These are phyloP conservation scores for Zymoseptoria ardabiliae DNA, from an alignment of 2,329 filamentous ascomycete species.

Conservation along the genomic window DNA sequence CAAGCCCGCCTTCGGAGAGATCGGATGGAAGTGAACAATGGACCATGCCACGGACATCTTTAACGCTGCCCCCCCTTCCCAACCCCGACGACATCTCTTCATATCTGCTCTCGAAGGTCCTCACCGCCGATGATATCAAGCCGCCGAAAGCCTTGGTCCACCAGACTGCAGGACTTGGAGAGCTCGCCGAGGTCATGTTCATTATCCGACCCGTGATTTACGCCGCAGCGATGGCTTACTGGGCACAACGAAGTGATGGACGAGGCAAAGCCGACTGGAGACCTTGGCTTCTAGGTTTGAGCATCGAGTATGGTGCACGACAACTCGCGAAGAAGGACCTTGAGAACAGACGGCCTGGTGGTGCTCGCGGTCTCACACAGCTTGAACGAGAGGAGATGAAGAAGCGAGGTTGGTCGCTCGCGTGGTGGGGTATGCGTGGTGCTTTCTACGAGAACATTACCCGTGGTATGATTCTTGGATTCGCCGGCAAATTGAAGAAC, in stretches of 20 bases:
- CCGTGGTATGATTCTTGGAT: constrained; percentile 56
- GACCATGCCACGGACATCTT: constrained; percentile 89
- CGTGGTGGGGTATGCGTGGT: constrained; percentile 96
- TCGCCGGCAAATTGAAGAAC: constrained; percentile 63
- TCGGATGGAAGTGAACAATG: constrained; percentile 48
- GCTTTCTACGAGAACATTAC: constrained; percentile 93
- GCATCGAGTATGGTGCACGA: constrained; percentile 80
- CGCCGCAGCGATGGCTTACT: constrained; percentile 70
- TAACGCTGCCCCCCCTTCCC: constrained; percentile 76
- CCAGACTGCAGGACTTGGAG: constrained; percentile 63
- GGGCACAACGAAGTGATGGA: constrained; percentile 47
- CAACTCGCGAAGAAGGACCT: constrained; percentile 68
- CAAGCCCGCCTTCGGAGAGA: constrained; percentile 37
- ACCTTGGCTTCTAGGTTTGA: constrained; percentile 82
- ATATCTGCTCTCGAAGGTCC: constrained; percentile 81
- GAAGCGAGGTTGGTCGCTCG: constrained; percentile 81
- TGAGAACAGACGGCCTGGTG: constrained; percentile 56
- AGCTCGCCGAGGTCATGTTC: constrained; percentile 82
- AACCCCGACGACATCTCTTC: constrained; percentile 73
- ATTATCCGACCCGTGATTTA: constrained; percentile 85
- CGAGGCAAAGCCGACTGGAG: constrained; percentile 76
- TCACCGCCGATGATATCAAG: constrained; percentile 95
- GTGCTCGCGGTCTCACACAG: constrained; percentile 68
- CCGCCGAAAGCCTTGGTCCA: constrained; percentile 82
- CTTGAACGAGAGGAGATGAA: constrained; percentile 85